phyloP scores from a whole-genome alignment of 805 yeast genomes.

The Starmerella khaoyaiensis region DNA sequence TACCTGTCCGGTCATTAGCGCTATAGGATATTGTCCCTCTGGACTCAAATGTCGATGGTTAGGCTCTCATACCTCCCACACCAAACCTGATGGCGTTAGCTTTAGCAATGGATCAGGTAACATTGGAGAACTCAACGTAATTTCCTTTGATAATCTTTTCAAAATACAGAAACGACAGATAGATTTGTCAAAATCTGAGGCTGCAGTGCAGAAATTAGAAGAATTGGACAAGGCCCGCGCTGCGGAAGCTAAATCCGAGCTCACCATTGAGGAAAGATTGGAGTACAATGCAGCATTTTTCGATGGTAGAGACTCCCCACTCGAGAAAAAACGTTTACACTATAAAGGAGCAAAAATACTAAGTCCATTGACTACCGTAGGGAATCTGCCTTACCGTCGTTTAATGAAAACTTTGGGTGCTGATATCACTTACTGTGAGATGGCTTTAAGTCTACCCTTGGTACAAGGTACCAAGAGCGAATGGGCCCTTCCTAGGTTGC shows the following conservation, averaged over 20 bases:
- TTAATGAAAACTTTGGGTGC: conserved; percentile 84
- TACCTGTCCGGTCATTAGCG: conserved; percentile 67
- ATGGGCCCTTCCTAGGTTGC: conserved; percentile 95
- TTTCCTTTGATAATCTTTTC: conserved; percentile 8
- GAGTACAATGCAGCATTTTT: conserved; percentile 39
- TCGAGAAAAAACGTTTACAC: conserved; percentile 70
- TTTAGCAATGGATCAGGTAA: neutral
- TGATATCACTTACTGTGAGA: conserved; percentile 85
- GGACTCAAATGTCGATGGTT: conserved; percentile 92
- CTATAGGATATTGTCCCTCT: conserved; percentile 80
- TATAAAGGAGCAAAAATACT: conserved; percentile 67
- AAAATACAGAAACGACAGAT: conserved; percentile 49
- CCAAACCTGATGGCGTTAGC: conserved; percentile 8
- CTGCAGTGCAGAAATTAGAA: conserved; percentile 43
- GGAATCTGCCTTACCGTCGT: conserved; percentile 89
- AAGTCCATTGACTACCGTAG: conserved; percentile 94
- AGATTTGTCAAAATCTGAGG: conserved; percentile 43
- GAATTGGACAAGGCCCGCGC: conserved; percentile 14
- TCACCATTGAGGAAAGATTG: conserved; percentile 44
- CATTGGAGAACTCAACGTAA: conserved; percentile 12
- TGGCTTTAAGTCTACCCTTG: conserved; percentile 81
- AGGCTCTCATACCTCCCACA: conserved; percentile 38
- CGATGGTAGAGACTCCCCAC: conserved; percentile 63
- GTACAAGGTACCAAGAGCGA: conserved; percentile 85
- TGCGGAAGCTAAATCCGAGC: conserved; percentile 36